Evolutionary conservation across 2,329 filamentous ascomycete species (phyloP), one percentile per base, ranked within the genome.

Genomic region (Incumbomyces lentus): DNA sequence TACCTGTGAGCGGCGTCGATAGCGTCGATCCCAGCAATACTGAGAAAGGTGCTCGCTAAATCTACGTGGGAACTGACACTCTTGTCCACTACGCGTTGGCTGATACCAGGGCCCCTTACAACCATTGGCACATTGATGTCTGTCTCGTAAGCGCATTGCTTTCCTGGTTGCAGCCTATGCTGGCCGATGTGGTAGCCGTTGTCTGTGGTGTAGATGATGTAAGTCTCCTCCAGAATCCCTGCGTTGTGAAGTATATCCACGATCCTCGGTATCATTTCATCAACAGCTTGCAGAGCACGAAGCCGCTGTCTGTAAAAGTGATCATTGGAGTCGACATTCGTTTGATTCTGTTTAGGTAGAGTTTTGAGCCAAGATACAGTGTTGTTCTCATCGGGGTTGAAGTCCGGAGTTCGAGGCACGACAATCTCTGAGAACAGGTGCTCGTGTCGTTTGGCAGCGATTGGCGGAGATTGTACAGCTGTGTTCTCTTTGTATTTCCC

Each of bases 31-130:
- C 47, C 49, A 2, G 49, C 48, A 2, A 55, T 45, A n/a, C 38
- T 60, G 31, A 82, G 65, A 8, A 82, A 59, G 0, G 79, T 83
- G 0, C 80, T 79, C 0, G 75, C 77, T 1, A 84, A 62, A 53
- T 83, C 80, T 2, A 79, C 79, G 50, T 84, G 81, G 0, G 77
- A 75, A 0, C 76, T 81, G 1, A 78, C 72, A 3, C 69, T 59
- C 17, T 72, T 60, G 2, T 65, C 62, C 0, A 61, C 62, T 6
- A 64, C 52, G 1, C 69, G 70, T 10, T 60, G 53, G 0, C 69
- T 61, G 2, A 82, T 62, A 0, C 75, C 74, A 0, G 79, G 78
- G 0, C 79, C 79, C 8, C 78, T 68, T 14, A 82, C 69, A 31
- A 78, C 68, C 3, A 82, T 67, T 0, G 78, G 77, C 1, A 81